Evolutionary conservation across 2,329 filamentous ascomycete genomes (phyloP).

Genomic region (Coniosporium uncinatum): DNA sequence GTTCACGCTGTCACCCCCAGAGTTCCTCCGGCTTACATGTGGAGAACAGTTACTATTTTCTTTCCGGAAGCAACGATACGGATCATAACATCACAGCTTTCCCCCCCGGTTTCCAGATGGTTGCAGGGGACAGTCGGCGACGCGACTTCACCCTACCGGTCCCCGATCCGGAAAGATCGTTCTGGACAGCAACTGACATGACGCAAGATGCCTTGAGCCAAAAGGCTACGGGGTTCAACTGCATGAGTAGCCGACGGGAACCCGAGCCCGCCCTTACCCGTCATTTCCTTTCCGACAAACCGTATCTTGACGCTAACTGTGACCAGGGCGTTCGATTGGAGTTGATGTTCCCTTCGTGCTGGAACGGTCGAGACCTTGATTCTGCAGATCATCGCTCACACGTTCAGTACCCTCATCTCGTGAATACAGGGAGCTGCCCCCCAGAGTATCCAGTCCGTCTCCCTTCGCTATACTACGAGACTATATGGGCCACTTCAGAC

Average conservation of each 20-base stretch:
- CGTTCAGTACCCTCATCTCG: conserved; percentile 71
- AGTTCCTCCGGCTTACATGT: too few species aligned
- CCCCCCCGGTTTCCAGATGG: conserved; percentile 73
- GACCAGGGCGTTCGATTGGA: conserved; percentile 54
- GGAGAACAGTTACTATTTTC: conserved; percentile 95
- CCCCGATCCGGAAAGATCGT: conserved; percentile 62
- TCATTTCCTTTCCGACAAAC: conserved; percentile 76
- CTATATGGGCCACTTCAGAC: conserved; percentile 69
- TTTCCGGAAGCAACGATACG: too few species aligned
- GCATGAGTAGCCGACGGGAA: conserved; percentile 69
- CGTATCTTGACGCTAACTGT: conserved; percentile 76
- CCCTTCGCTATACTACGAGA: conserved; percentile 78
- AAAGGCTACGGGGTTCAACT: conserved; percentile 92
- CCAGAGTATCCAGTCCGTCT: conserved; percentile 60
- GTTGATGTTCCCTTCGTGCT: conserved; percentile 13
- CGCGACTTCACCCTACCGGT: conserved; percentile 63
- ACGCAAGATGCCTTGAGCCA: conserved; percentile 68
- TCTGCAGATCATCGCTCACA: conserved; percentile 53
- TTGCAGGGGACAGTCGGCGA: conserved; percentile 65
- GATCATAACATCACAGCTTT: conserved; percentile 63
- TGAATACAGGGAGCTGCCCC: conserved; percentile 75
- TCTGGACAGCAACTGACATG: conserved; percentile 59
- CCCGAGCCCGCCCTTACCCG: conserved; percentile 75
- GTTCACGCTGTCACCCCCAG: too few species aligned
- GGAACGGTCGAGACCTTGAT: conserved; percentile 16